Conservation (phyloP, 495 filamentous ascomycete genomes). For the Penicillium tannophilum region DNA sequence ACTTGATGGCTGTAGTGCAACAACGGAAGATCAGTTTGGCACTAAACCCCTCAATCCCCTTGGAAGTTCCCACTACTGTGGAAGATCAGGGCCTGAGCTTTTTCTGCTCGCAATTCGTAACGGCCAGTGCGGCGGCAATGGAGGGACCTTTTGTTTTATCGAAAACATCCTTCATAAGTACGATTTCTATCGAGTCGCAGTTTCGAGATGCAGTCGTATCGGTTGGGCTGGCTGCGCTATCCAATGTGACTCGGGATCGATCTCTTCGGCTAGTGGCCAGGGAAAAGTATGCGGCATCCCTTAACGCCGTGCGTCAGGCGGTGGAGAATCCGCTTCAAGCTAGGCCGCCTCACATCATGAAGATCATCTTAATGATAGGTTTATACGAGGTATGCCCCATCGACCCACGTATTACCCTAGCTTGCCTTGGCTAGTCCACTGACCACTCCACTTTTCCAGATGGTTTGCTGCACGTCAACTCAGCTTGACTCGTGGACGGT, state of each 20-base stretch:
- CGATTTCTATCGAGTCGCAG: constrained; percentile 7
- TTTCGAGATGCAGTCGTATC: constrained; percentile 25
- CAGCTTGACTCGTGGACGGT: constrained; percentile 25
- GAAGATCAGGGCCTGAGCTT: constrained; percentile 26
- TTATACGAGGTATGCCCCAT: constrained; percentile 25
- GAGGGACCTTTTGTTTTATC: neutral
- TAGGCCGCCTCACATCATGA: constrained; percentile 16
- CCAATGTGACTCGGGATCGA: constrained; percentile 28
- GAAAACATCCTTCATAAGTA: constrained; percentile 1
- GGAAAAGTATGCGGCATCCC: constrained; percentile 24
- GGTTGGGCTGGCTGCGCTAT: constrained; percentile 29
- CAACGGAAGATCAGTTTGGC: neutral
- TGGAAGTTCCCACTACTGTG: constrained; percentile 10
- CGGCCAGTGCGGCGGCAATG: neutral
- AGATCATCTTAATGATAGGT: constrained; percentile 25
- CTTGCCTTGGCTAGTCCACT: neutral
- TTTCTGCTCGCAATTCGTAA: constrained; percentile 24
- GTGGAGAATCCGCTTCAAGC: constrained; percentile 19
- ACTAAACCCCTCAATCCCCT: constrained; percentile 1
- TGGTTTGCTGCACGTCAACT: constrained; percentile 23
- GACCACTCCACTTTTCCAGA: constrained; percentile 15
- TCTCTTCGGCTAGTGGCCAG: constrained; percentile 17
- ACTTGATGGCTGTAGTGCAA: constrained; percentile 5
- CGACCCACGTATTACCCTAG: neutral
- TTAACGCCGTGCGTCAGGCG: constrained; percentile 21